A percentile compares a stretch with the other conserved stretches of the same genome.
phyloP scores from a whole-genome alignment of 495 filamentous ascomycete species.

The Pseudomonodictys pantanalensis region DNA sequence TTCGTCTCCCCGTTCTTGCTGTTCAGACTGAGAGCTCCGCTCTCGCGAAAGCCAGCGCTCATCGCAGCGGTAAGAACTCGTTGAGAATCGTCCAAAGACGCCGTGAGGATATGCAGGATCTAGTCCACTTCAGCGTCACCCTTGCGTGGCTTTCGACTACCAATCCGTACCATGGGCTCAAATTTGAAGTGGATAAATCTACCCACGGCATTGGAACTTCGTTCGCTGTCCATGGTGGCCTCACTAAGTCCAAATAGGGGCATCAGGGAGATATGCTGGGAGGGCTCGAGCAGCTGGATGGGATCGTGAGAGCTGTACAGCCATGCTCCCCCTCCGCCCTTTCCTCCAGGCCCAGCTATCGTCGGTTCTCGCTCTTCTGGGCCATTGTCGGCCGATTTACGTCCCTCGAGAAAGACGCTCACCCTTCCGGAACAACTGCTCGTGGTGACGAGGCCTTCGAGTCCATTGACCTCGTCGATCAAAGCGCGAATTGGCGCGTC shows the following conservation, averaged over 20 bases:
- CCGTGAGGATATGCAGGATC: constrained; percentile 85
- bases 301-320: constrained; percentile 83
- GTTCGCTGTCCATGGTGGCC: too few species aligned
- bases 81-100: constrained; percentile 69
- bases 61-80: constrained; percentile 68
- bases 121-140: constrained; percentile 38
- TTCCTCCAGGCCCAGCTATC: constrained; percentile 57
- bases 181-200: constrained; percentile 82
- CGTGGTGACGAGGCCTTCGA: constrained; percentile 77
- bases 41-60: constrained; percentile 83
- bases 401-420: constrained; percentile 81
- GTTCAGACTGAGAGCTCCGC: constrained; percentile 61
- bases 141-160: not conserved
- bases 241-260: too few species aligned
- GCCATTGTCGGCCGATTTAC: constrained; percentile 43
- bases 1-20: constrained; percentile 42
- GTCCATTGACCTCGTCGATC: constrained; percentile 69
- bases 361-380: not conserved
- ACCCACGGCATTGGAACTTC: constrained; percentile 18
- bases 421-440: constrained; percentile 86
- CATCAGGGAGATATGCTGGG: not conserved
- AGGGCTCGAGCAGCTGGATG: constrained; percentile 32
- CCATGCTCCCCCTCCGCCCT: constrained; percentile 72
- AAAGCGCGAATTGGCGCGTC: constrained; percentile 73
- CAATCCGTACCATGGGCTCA: constrained; percentile 90